Percentiles rank a stretch among this genome's conserved stretches.
phyloP scores from a whole-genome alignment of 495 filamentous ascomycete species.

The Letharia columbiana region DNA sequence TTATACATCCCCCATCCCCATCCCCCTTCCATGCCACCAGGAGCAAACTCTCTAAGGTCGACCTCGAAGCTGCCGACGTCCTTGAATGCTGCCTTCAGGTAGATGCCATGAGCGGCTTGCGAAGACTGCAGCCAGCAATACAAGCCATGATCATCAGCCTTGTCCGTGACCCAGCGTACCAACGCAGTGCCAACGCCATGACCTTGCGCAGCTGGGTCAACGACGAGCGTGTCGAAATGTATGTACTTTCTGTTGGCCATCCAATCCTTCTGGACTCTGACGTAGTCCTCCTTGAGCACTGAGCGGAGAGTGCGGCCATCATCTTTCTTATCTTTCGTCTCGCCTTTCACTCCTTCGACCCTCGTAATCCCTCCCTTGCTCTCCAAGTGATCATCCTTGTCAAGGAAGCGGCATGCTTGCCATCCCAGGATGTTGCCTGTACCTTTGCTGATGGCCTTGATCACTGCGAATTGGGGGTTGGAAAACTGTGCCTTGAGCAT shows the following conservation, averaged over 20 bases:
- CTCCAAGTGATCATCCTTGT: neutral
- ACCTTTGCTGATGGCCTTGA: slow-evolving; percentile 8
- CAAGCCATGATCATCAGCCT: neutral
- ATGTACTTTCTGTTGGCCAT: neutral
- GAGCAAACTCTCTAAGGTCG: slow-evolving; percentile 11
- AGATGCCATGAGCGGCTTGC: neutral
- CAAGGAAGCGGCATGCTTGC: neutral
- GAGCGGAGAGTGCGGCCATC: neutral
- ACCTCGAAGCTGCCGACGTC: slow-evolving; percentile 2
- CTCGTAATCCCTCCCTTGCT: neutral
- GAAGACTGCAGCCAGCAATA: slow-evolving; percentile 12
- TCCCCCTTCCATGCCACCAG: slow-evolving; percentile 1
- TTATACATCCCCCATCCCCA: slow-evolving; percentile 13
- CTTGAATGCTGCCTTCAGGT: slow-evolving; percentile 7
- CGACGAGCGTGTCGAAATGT: slow-evolving; percentile 30
- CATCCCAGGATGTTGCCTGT: slow-evolving; percentile 12
- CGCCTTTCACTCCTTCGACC: neutral
- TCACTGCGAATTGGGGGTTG: neutral
- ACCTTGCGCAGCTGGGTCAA: slow-evolving; percentile 33
- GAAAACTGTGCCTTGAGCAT: slow-evolving; percentile 7
- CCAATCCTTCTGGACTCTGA: neutral
- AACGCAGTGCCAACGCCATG: slow-evolving; percentile 40
- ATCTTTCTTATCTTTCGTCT: neutral
- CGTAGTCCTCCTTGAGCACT: neutral
- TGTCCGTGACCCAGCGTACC: slow-evolving; percentile 20